Base-by-base conservation (phyloP, 768 basidiomycete genomes). In the Rhodotorula diobovata region DNA sequence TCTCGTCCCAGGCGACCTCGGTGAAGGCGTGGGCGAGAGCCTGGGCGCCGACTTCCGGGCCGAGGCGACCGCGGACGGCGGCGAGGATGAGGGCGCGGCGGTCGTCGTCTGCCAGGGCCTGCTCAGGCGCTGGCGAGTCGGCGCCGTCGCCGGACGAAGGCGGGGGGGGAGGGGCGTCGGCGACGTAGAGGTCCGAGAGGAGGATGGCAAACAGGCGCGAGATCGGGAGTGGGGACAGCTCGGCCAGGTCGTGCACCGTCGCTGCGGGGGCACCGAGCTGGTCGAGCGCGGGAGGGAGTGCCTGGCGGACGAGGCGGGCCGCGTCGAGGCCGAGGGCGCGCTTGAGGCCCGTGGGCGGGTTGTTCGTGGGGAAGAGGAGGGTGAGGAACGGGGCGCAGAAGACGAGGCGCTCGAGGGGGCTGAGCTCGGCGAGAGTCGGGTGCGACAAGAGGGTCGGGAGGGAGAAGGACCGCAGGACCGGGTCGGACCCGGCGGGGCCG, bases 381-480 rank as follows among this genome's bases (percentile, higher is more conserved):
- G 70, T 58, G n/a, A 66, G 63, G 41, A 66, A 67, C 7, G 61
- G 62, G 5, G 66, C 48, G 30, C 96, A 83, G 39, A 90, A 92
- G 20, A 96, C 87, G 50, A 99, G 85, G 7, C 90, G 91, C 76
- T 93, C 91, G 43, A 97, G 84, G n/a, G 98, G 84, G 51, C 88
- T 88, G 35, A 98, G 85, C 78, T 95, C 89, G 65, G 46, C 14
- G 50, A 67, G 55, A 21, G 39, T 21, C 51, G 91, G 83, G 69
- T 91, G 87, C 83, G 93, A 90, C 70, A 86, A 85, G 77, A 93
- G 93, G 82, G 90, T 87, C 69, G 86, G 81, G 61, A 94, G 84
- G 84, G 92, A 90, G 77, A 93, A 92, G 77, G 88, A 84, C 67
- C 89, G 86, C 80, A 93, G 91, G 63, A 87, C 82, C 71, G 91